Conservation (phyloP, 768 basidiomycete genomes). For the Suillus decipiens region DNA sequence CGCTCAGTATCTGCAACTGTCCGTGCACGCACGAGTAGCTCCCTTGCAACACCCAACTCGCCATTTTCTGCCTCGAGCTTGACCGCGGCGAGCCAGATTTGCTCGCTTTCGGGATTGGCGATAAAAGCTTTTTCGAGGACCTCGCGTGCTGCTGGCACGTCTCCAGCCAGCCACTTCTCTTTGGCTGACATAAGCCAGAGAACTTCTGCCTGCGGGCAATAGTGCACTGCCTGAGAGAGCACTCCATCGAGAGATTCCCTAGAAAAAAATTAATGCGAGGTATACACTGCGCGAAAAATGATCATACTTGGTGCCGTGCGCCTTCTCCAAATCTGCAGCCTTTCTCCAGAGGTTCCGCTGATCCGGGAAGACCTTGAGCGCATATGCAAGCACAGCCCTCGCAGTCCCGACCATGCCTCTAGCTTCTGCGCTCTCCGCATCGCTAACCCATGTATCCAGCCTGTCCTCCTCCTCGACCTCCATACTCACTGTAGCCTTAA, state of each 20-base stretch:
- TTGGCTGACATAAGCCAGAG: constrained; percentile 99
- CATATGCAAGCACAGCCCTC: constrained; percentile 87
- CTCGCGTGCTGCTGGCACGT: constrained; percentile 88
- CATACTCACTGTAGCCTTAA: constrained; percentile 92
- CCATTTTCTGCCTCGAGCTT: constrained; percentile 97
- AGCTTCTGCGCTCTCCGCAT: constrained; percentile 81
- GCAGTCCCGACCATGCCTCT: constrained; percentile 80
- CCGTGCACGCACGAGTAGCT: constrained; percentile 85
- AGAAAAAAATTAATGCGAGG: constrained; percentile 14
- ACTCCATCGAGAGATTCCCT: constrained; percentile 83
- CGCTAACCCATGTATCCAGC: constrained; percentile 86
- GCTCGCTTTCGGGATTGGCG: constrained; percentile 95
- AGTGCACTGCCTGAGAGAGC: constrained; percentile 78
- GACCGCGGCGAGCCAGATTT: constrained; percentile 97
- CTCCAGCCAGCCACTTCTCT: constrained; percentile 90
- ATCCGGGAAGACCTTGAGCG: constrained; percentile 89
- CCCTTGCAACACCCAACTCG: constrained; percentile 81
- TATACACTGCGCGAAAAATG: not conserved
- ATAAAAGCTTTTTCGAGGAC: constrained; percentile 90
- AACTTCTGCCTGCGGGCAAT: constrained; percentile 94
- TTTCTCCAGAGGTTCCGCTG: constrained; percentile 83
- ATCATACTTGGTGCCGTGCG: constrained; percentile 75
- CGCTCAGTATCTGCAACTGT: constrained; percentile 90
- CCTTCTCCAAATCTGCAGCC: constrained; percentile 92
- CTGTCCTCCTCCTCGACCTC: constrained; percentile 96